Percentiles rank a stretch among this genome's conserved stretches.
These are phyloP conservation scores for Hypoxylon sp. DNA, from an alignment of 2,329 filamentous ascomycete genomes.

Conservation along the genomic window DNA sequence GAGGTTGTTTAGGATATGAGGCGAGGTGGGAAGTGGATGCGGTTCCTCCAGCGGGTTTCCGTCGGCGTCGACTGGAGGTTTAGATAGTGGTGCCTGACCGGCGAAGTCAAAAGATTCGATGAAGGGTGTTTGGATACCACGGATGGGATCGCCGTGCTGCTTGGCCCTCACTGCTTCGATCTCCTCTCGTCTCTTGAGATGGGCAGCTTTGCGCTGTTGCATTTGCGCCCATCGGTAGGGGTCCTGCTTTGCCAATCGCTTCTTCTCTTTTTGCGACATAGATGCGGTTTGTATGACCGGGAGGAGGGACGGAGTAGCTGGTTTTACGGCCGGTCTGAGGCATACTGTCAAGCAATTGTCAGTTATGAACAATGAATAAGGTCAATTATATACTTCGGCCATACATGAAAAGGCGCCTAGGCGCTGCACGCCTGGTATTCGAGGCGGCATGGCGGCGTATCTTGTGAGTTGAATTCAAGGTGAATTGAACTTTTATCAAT, in stretches of 20 bases:
- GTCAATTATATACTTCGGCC: constrained; percentile 41
- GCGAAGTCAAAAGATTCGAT: constrained; percentile 82
- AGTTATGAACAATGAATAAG: constrained; percentile 37
- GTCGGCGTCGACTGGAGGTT: constrained; percentile 56
- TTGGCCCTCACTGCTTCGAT: constrained; percentile 74
- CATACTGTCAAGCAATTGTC: constrained; percentile 63
- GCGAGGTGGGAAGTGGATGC: constrained; percentile 61
- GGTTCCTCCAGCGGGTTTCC: constrained; percentile 58
- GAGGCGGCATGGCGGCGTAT: constrained; percentile 72
- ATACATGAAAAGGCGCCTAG: constrained; percentile 72
- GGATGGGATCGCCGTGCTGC: constrained; percentile 80
- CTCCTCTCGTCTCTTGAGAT: constrained; percentile 79
- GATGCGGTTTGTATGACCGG: constrained; percentile 73
- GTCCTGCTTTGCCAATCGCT: constrained; percentile 77
- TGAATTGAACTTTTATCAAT: constrained; percentile 35
- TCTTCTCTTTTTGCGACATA: constrained; percentile 72
- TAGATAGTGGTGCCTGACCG: constrained; percentile 60
- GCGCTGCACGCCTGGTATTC: constrained; percentile 72
- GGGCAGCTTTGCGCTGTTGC: constrained; percentile 85
- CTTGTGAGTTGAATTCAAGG: constrained; percentile 19
- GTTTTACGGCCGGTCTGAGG: constrained; percentile 66
- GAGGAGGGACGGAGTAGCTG: constrained; percentile 66
- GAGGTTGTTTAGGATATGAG: constrained; percentile 79
- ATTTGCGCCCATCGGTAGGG: constrained; percentile 87
- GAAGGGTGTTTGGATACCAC: constrained; percentile 84